phyloP scores from a whole-genome alignment of 805 yeast genomes.

The Yarrowia porcina region DNA sequence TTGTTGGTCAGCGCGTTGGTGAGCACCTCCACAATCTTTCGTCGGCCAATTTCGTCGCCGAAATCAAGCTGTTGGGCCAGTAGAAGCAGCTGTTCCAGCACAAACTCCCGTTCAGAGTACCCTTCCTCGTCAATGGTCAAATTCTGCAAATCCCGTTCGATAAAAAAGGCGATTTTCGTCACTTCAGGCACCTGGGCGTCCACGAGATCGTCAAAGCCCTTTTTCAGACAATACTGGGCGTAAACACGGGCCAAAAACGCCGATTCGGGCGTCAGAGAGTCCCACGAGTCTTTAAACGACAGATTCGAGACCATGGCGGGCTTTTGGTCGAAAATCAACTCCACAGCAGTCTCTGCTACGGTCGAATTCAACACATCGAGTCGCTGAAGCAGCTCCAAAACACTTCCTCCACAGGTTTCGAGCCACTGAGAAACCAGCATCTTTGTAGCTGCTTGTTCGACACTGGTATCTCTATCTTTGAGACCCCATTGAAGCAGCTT shows the following conservation, averaged over 20 bases:
- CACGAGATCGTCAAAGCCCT: constrained; percentile 50
- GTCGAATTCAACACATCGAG: constrained; percentile 66
- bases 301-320: constrained; percentile 61
- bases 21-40: constrained; percentile 61
- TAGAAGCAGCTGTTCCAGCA: constrained; percentile 66
- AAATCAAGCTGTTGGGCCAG: constrained; percentile 74
- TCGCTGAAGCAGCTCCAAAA: constrained; percentile 66
- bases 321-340: constrained; percentile 56
- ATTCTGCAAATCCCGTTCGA: constrained; percentile 53
- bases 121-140: constrained; percentile 40
- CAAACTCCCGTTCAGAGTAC: constrained; percentile 61
- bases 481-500: constrained; percentile 78
- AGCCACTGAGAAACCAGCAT: constrained; percentile 76
- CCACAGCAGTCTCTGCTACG: constrained; percentile 65
- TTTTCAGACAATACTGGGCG: constrained; percentile 59
- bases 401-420: constrained; percentile 60
- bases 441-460: constrained; percentile 64
- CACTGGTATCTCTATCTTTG: constrained; percentile 75
- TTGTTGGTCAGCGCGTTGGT: constrained; percentile 50
- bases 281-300: constrained; percentile 66
- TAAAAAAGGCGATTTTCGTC: constrained; percentile 58
- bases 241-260: constrained; percentile 68
- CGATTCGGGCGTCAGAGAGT: constrained; percentile 65
- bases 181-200: constrained; percentile 79
- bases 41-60: constrained; percentile 86